Base-by-base conservation (phyloP, 495 filamentous ascomycete genomes). In the Lophiotrema nucula region DNA sequence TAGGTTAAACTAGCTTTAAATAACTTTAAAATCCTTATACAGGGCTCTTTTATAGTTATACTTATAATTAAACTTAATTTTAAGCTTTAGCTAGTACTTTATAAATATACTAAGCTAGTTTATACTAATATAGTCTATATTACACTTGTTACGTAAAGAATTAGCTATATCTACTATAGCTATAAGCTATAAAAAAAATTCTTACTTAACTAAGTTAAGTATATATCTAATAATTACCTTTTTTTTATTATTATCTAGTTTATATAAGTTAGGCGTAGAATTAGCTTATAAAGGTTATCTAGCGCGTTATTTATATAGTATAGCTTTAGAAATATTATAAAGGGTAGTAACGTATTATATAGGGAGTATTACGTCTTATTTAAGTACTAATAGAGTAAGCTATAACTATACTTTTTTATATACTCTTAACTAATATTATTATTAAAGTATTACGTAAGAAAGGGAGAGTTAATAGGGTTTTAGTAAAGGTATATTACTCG, bases 21-120 rank as follows among this genome's bases (percentile, higher is more conserved):
- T 47, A 55, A 33, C 24, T 16, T 45, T 35, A 31, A 26, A 23
- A 46, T 55, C 35, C 23, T 55, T 35, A 55, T 35, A 55, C 19
- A 18, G 8, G 23, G 38, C 41, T 41, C 41, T 55, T n/a, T 13
- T 18, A 22, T 55, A 47, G 39, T 35, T 23, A 47, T 55, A 55
- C 23, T 45, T 26, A 10, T 22, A 46, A 46, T 47, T 55, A 46
- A 47, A 53, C 37, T 53, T 41, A 3, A 27, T 37, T 37, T 18
- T 35, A 37, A 47, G 52, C 4, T 46, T 46, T 31, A 41, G 52
- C 4, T 18, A 16, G 4, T 35, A 21, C 21, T 55, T 33, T 27
- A 55, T 15, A 41, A 41, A 42, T 4, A 11, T 53, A 24, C 31
- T 41, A 13, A 19, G 33, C 31, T 27, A 53, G 49, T 53, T 42